Base-by-base conservation (phyloP, 148 eudicot species). In the Heliamphora exappendiculata region DNA sequence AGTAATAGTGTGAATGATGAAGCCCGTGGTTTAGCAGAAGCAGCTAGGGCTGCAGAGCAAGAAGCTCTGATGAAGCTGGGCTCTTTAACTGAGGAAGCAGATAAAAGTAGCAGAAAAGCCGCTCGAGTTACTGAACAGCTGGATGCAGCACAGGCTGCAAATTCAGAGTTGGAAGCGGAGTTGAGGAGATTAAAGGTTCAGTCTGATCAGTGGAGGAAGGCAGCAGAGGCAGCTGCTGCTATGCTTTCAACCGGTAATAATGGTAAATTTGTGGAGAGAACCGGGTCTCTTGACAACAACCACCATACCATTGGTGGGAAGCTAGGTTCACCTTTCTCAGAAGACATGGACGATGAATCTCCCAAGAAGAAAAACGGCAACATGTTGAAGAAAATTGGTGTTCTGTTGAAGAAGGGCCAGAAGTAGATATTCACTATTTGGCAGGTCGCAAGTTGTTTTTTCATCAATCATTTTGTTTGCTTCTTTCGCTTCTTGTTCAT, bases 211-310 rank as follows among this genome's bases (percentile, higher is more conserved):
- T 91, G 93, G 92, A 89, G 94, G 76, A 91, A 95, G 75, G 97
- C 98, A 0, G 97, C 97, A 26, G 98, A 95, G 81, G 94, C 97
- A 17, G 98, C 98, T 74, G 90, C 98, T 22, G 84, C 97, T 7
- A 91, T 95, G 88, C 90, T 95, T 19, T 85, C 96, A 0, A 75
- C 85, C 1, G 85, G 87, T 71, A 84, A 82, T 68, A 87, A 89
- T 76, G 88, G 89, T 33, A 94, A 88, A 74, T 75, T 73, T 22
- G 84, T 86, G 10, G 94, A 89, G 66, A 86, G 91, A 33, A 85
- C 88, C 6, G 87, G 87, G 20, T 89, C 95, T 20, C 75, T 91
- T 11, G 96, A 89, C 74, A 85, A 73, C 45, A 80, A 77, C 72
- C 82, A 84, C 72, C 81, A 90, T 57, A 85, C 87, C 11, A 79